Evolutionary conservation across 164 flowering plant species (phyloP).

Genomic region (Aristolochia californica): DNA sequence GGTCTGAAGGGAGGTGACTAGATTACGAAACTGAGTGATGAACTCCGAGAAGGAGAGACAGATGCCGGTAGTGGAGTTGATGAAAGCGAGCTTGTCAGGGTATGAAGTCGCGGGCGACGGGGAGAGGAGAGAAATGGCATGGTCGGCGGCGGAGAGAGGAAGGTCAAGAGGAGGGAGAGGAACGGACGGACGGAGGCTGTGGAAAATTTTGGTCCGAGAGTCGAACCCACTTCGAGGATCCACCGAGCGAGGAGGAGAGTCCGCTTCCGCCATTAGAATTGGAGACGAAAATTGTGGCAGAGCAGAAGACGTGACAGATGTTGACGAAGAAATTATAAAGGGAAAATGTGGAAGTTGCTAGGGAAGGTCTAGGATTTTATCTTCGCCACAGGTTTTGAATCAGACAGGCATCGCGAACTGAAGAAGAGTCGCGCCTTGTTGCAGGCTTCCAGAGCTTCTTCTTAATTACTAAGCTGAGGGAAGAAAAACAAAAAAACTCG

Average conservation of each 20-base stretch:
- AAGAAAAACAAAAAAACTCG: too few species aligned
- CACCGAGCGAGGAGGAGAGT: constrained; percentile 1
- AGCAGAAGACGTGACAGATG: too few species aligned
- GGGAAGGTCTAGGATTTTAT: too few species aligned
- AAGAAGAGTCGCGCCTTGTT: too few species aligned
- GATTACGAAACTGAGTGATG: constrained; percentile 14
- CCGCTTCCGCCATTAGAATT: background rate
- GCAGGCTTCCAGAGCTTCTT: too few species aligned
- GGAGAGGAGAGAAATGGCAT: constrained; percentile 28
- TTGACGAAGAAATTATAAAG: too few species aligned
- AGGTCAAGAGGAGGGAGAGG: constrained; percentile 26
- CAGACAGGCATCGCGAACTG: too few species aligned
- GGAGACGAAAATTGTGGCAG: too few species aligned
- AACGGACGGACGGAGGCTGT: constrained; percentile 37
- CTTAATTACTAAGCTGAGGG: too few species aligned
- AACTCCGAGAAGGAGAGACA: constrained; percentile 28
- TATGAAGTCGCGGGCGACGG: background rate
- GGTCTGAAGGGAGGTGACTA: constrained; percentile 13
- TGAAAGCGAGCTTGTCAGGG: constrained; percentile 15
- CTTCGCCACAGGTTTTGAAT: too few species aligned
- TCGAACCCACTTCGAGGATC: constrained; percentile 43
- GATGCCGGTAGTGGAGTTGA: constrained; percentile 31
- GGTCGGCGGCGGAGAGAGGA: constrained; percentile 35
- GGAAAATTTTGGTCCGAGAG: constrained; percentile 32
- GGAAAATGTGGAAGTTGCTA: too few species aligned